Evolutionary conservation across 2,329 filamentous ascomycete species (phyloP), one percentile per base, ranked within the genome.

Genomic region (Neoscytalidium dimidiatum): DNA sequence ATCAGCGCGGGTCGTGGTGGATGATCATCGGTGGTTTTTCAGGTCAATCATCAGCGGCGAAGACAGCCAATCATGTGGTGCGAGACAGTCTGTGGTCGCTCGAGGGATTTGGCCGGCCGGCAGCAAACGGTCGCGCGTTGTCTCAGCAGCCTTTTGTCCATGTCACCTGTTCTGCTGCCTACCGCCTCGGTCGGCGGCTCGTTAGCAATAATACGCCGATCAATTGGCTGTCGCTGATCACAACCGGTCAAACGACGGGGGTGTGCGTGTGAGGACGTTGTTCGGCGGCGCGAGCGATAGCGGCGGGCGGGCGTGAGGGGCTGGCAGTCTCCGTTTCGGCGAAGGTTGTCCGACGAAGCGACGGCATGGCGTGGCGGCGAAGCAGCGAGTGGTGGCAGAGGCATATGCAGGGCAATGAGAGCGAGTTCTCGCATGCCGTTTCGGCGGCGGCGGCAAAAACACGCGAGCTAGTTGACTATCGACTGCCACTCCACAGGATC

Each of bases 241-340:
- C 56, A 48, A 60, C 56, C 56, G 56, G 56, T 60, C 56, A 60
- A 31, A n/a, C 11, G 28, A 46, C 56, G 26, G 17, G 52, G 29
- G 51, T 21, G 31, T 33, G 49, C 29, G 19, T 35, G 49, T n/a
- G 9, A 33, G 28, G n/a, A n/a, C n/a, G n/a, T n/a, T n/a, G n/a
- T n/a, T n/a, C n/a, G n/a, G n/a, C n/a, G n/a, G n/a, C n/a, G n/a
- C n/a, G n/a, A n/a, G 52, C 52, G 52, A 28, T 19, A 13, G 21
- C 28, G 26, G 48, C 48, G 26, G 44, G 48, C 26, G 48, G 28
- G 29, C 48, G 31, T 29, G 14, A 52, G 28, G 28, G 49, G 49
- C 44, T 49, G 44, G 44, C 44, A 4, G 44, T 9, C 23, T 49
- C 46, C 46, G 46, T 28, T 49, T 21, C 46, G 46, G 49, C 29